Percentiles rank a stretch among this genome's conserved stretches.
These are phyloP conservation scores for Eucalyptus regnans DNA, from an alignment of 345 rosid species.

Conservation along the genomic window DNA sequence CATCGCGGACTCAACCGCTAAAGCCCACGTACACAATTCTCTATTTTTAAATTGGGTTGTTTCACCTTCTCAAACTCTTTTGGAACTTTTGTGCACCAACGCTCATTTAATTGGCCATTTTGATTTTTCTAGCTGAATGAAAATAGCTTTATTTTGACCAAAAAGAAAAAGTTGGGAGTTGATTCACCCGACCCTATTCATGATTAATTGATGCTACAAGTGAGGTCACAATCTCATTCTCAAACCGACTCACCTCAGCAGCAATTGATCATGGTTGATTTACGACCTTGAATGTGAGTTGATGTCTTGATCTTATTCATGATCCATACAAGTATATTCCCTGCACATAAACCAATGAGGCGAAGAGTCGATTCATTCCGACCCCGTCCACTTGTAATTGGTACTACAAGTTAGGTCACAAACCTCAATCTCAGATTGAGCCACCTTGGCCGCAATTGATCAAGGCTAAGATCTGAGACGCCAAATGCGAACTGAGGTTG, in stretches of 20 bases:
- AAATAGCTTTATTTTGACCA: too few relatives aligned
- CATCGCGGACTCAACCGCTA: accelerated
- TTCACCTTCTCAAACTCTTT: too few relatives aligned
- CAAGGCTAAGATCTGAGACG: background rate
- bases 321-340: background rate
- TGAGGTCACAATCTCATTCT: too few relatives aligned
- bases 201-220: too few relatives aligned
- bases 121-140: too few relatives aligned
- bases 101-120: too few relatives aligned
- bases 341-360: background rate
- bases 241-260: background rate
- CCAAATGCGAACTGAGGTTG: background rate
- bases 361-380: accelerated
- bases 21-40: too few relatives aligned
- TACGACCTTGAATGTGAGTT: background rate
- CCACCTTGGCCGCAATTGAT: background rate
- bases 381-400: too few relatives aligned
- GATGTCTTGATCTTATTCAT: background rate
- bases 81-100: accelerated
- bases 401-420: background rate
- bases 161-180: too few relatives aligned
- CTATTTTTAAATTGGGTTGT: accelerated
- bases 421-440: background rate
- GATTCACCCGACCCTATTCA: too few relatives aligned
- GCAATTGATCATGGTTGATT: background rate